Percentiles rank a stretch among this genome's conserved stretches.
Evolutionary conservation across 1,139 yeast genomes (phyloP).

Genomic region (Candida sp.): DNA sequence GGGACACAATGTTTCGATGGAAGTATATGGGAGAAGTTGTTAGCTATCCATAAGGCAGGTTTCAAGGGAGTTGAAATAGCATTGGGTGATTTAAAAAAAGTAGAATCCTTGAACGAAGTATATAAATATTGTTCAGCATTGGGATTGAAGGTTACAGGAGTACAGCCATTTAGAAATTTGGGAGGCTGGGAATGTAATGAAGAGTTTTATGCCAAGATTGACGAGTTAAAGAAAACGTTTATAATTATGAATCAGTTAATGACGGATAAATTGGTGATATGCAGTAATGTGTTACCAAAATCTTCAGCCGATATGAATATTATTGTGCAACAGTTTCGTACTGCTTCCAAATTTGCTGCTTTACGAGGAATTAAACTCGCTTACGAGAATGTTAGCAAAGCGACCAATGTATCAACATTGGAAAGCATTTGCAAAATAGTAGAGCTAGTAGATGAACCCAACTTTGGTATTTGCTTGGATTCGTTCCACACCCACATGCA

Average conservation of each 20-base stretch:
- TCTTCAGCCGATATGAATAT: constrained; percentile 4
- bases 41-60: background rate
- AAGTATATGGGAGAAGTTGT: background rate
- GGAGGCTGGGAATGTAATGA: constrained; percentile 8
- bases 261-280: constrained; percentile 8
- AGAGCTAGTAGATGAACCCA: constrained; percentile 6
- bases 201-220: constrained; percentile 5
- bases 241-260: constrained; percentile 5
- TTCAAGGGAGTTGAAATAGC: background rate
- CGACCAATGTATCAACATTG: constrained; percentile 6
- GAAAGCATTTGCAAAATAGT: constrained; percentile 6
- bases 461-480: constrained; percentile 11
- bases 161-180: constrained; percentile 4
- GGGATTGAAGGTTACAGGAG: background rate
- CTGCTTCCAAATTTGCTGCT: constrained; percentile 8
- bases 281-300: constrained; percentile 7
- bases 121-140: background rate
- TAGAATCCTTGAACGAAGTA: background rate
- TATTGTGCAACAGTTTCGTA: constrained; percentile 7
- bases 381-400: constrained; percentile 9
- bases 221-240: constrained; percentile 5
- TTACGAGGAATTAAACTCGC: constrained; percentile 6
- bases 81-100: background rate
- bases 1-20: background rate
- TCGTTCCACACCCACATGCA: constrained; percentile 8